Conservation (phyloP, 2,329 filamentous ascomycete species). For the Pezicula radicicola region DNA sequence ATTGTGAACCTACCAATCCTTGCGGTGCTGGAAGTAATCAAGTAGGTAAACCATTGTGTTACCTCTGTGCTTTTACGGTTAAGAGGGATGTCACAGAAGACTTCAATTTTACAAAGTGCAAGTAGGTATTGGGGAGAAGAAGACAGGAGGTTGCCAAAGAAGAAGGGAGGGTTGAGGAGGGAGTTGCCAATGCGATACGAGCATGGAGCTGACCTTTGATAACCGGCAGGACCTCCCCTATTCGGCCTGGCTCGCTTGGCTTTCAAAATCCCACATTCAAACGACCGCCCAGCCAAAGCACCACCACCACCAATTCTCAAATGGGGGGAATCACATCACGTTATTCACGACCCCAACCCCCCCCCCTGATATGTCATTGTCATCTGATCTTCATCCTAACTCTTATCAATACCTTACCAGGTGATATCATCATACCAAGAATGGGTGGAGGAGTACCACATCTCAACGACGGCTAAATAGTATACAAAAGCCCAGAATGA, state of each 20-base stretch:
- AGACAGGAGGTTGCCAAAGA: background rate
- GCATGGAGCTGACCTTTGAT: slow-evolving; percentile 7
- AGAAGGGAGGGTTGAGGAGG: too few species aligned
- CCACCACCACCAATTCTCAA: background rate
- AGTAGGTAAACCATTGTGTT: slow-evolving; percentile 27
- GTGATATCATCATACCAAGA: too few species aligned
- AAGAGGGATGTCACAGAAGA: background rate
- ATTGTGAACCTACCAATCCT: slow-evolving; percentile 24
- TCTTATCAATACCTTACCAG: background rate
- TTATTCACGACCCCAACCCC: background rate
- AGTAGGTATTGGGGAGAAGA: background rate
- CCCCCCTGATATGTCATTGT: background rate
- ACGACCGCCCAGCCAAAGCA: background rate
- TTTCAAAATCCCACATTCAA: too few species aligned
- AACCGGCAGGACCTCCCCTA: slow-evolving; percentile 20
- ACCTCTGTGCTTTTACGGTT: slow-evolving; percentile 2
- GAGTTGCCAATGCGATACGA: background rate
- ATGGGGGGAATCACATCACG: background rate
- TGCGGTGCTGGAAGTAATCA: slow-evolving; percentile 29
- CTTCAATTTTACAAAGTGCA: background rate
- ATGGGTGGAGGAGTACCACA: too few species aligned
- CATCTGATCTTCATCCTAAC: background rate
- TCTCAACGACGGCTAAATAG: too few species aligned
- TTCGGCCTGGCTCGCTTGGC: background rate
- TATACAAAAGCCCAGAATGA: too few species aligned